These are phyloP conservation scores for Fusarium burgessii DNA, from an alignment of 2,329 filamentous ascomycete genomes.

Conservation along the genomic window DNA sequence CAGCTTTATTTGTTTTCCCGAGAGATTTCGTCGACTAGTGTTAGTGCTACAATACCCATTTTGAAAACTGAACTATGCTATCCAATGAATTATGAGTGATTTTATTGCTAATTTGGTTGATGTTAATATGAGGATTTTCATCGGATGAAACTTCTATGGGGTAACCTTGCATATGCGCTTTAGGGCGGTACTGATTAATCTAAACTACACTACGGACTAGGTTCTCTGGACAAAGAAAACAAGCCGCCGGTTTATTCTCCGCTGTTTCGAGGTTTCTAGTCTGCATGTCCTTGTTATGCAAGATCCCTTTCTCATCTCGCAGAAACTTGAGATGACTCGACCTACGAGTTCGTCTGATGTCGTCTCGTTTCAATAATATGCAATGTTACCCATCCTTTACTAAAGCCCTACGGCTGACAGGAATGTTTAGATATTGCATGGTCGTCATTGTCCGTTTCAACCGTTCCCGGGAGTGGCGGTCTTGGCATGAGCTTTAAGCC, in stretches of 20 bases:
- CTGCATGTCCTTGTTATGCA: slow-evolving; percentile 10
- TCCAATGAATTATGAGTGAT: background rate
- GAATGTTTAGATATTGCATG: slow-evolving; percentile 29
- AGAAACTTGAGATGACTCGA: background rate
- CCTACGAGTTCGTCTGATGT: background rate
- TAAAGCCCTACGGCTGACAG: background rate
- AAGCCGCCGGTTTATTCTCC: background rate
- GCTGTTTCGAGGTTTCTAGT: background rate
- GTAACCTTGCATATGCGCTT: background rate
- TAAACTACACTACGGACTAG: background rate
- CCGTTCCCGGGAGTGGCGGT: slow-evolving; percentile 34
- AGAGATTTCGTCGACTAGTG: slow-evolving; percentile 18
- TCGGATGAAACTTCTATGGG: background rate
- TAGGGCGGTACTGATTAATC: background rate
- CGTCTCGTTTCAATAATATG: background rate
- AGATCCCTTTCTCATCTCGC: background rate
- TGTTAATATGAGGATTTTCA: background rate
- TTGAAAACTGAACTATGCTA: background rate
- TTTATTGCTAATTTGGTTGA: background rate
- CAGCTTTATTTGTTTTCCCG: slow-evolving; percentile 21
- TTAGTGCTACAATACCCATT: slow-evolving; percentile 35
- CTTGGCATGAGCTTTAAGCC: slow-evolving; percentile 26
- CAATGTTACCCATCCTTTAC: background rate
- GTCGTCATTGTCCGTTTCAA: slow-evolving; percentile 31
- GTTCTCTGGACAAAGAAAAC: background rate